Evolutionary conservation across 495 filamentous ascomycete genomes (phyloP), one percentile per base, ranked within the genome.

Genomic region (Lindgomyces ingoldianus): DNA sequence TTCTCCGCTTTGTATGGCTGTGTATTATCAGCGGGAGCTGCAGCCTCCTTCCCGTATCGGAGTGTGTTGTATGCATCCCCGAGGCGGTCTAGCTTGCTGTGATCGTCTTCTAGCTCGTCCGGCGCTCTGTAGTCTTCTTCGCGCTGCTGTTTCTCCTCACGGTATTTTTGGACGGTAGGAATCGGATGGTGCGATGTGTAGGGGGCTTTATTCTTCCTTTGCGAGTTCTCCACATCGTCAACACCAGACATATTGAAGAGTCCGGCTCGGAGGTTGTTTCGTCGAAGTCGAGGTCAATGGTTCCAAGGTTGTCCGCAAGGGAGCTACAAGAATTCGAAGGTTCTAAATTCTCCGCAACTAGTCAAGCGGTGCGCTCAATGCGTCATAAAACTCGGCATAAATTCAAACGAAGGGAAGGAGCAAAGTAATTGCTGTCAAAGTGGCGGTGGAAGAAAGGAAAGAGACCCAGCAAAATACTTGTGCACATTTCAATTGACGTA

Each of bases 111-210:
- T 14, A 59, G 29, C 39, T 70, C 57, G 19, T 71, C 64, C 1
- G 53, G n/a, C 11, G 56, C 21, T 4, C 62, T 64, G 26, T 73
- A 69, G 16, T 71, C 62, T n/a, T 65, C 75, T 56, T 79, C 73
- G 19, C 83, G 75, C 59, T 84, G 73, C 44, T 78, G 74, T 51
- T 81, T 80, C 53, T 82, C 81, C 53, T 86, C 77, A n/a, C 79
- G 78, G 68, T 88, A 89, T 3, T 76, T 74, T 68, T 84, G 78
- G n/a, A 89, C 74, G 18, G 85, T 89, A 16, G 86, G 86, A 25
- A 89, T 80, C 0, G 81, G 82, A 65, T 88, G 83, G 53, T 79
- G 78, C 3, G 77, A 73, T 11, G 75, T 82, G 70, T 87, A 85
- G 10, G 84, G 81, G 8, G 78, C 75, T 27, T 75, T 75, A 57